These are phyloP conservation scores for Francoa sonchifolia DNA, from an alignment of 441 rosid genomes.

Conservation along the genomic window DNA sequence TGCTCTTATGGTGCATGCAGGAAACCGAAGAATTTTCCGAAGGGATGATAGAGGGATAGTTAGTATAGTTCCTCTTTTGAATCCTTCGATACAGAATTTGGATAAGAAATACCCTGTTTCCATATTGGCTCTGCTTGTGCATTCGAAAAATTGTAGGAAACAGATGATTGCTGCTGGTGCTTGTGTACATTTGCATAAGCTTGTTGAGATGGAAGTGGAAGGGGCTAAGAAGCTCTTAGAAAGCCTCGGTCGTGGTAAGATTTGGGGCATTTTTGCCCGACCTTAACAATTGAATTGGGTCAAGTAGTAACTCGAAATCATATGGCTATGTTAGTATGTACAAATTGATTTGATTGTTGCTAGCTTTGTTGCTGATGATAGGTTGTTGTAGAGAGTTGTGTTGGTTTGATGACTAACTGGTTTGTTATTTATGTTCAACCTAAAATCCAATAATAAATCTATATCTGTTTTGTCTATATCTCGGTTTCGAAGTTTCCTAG, in stretches of 20 bases:
- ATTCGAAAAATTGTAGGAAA: slow-evolving; percentile 56
- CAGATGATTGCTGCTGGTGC: slow-evolving; percentile 67
- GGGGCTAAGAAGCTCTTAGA: slow-evolving; percentile 70
- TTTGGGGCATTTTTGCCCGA: slow-evolving; percentile 67
- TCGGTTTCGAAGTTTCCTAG: too few relatives aligned
- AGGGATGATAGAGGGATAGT: slow-evolving; percentile 50
- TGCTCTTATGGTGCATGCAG: slow-evolving; percentile 24
- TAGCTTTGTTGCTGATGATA: too few relatives aligned
- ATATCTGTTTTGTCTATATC: too few relatives aligned
- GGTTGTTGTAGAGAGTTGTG: too few relatives aligned
- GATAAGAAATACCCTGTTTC: slow-evolving; percentile 48
- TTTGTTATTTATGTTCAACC: too few relatives aligned
- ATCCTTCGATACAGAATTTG: slow-evolving; percentile 40
- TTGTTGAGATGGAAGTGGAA: slow-evolving; percentile 57
- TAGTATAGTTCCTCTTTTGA: slow-evolving; percentile 46
- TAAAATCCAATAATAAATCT: too few relatives aligned
- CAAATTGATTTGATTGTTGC: too few relatives aligned
- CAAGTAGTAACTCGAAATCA: too few relatives aligned
- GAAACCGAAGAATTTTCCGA: slow-evolving; percentile 37
- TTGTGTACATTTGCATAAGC: slow-evolving; percentile 46
- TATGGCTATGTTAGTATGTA: too few relatives aligned
- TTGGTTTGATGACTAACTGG: too few relatives aligned
- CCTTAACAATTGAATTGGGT: slow-evolving; percentile 22
- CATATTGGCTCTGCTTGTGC: slow-evolving; percentile 38
- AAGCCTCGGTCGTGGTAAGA: slow-evolving; percentile 48